Percentiles rank a stretch among this genome's conserved stretches.
These are phyloP conservation scores for Penicillium fuscoglaucum DNA, from an alignment of 2,329 filamentous ascomycete species.

Conservation along the genomic window DNA sequence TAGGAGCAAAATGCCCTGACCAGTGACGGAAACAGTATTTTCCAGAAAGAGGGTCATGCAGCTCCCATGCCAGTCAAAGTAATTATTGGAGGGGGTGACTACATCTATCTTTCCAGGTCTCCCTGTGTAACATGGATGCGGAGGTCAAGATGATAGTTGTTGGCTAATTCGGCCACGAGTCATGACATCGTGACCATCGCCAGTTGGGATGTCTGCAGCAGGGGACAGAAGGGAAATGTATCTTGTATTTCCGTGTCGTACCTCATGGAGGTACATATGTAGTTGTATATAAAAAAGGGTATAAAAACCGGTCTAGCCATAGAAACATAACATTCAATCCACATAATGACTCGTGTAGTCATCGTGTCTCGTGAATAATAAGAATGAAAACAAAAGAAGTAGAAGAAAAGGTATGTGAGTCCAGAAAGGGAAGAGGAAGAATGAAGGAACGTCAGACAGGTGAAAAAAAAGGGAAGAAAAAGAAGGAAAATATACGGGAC, in stretches of 20 bases:
- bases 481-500: neutral
- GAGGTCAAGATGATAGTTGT: neutral
- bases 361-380: slow-evolving; percentile 16
- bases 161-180: neutral
- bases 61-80: neutral
- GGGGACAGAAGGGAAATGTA: neutral
- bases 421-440: neutral
- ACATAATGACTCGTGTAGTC: slow-evolving; percentile 13
- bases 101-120: neutral
- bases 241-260: slow-evolving; percentile 1
- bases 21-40: neutral
- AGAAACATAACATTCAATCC: slow-evolving; percentile 3
- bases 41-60: neutral
- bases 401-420: slow-evolving; percentile 6
- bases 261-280: neutral
- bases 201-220: neutral
- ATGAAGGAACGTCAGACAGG: slow-evolving; percentile 7
- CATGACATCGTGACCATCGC: neutral
- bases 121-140: neutral
- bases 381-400: neutral
- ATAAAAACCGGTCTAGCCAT: slow-evolving; percentile 11
- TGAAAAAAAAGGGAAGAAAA: neutral
- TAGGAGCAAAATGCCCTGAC: neutral
- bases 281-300: slow-evolving; percentile 12
- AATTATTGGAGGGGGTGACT: neutral